Evolutionary conservation across 495 filamentous ascomycete genomes (phyloP).

Genomic region (Cairneyella variabilis): DNA sequence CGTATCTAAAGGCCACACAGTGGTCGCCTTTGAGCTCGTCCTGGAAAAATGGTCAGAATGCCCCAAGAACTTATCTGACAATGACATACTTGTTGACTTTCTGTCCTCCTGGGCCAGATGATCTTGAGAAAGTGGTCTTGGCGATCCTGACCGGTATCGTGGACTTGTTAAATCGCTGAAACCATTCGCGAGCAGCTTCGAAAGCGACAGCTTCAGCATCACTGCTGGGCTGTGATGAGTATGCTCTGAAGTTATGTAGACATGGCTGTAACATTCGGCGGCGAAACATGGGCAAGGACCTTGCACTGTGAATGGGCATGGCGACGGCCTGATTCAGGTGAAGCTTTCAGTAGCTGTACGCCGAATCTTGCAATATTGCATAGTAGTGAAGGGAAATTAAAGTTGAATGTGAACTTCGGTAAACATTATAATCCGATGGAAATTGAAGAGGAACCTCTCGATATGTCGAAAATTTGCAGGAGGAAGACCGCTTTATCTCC

Average conservation of each 20-base stretch:
- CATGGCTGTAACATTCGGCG: constrained; percentile 1
- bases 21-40: constrained; percentile 88
- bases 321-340: not conserved
- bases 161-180: constrained; percentile 51
- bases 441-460: too few species aligned
- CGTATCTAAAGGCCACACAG: constrained; percentile 53
- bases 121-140: constrained; percentile 71
- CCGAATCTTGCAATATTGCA: too few species aligned
- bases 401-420: too few species aligned
- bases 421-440: too few species aligned
- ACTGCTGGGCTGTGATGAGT: constrained; percentile 10
- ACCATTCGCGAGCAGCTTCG: constrained; percentile 72
- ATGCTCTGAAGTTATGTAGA: constrained; percentile 5
- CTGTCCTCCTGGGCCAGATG: constrained; percentile 92
- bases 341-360: too few species aligned
- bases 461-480: too few species aligned
- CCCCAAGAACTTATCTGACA: not conserved
- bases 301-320: constrained; percentile 14
- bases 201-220: constrained; percentile 59
- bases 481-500: too few species aligned
- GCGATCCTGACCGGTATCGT: constrained; percentile 60
- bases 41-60: constrained; percentile 40
- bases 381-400: too few species aligned
- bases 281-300: not conserved
- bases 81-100: constrained; percentile 89